Conservation (phyloP, 331 rosid species). For the Malus hybrid region DNA sequence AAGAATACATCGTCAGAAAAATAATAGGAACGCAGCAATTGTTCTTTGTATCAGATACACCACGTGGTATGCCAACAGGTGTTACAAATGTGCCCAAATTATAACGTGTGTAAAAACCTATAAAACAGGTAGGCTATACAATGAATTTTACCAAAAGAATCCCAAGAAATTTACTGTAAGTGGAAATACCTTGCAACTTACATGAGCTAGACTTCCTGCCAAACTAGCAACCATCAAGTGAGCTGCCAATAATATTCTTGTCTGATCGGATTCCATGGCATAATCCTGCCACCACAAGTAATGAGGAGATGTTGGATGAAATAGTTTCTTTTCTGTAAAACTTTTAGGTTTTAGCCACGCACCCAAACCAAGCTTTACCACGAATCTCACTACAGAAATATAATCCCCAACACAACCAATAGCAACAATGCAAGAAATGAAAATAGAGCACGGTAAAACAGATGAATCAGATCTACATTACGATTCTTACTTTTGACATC, state of each 20-base stretch:
- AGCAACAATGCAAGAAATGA: not conserved
- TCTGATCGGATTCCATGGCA: constrained; percentile 96
- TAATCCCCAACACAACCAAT: not conserved
- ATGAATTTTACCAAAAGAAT: not conserved
- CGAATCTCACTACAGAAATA: not conserved
- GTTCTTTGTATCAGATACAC: not conserved
- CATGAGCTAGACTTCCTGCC: constrained; percentile 96
- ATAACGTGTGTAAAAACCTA: not conserved
- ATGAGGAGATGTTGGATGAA: constrained; percentile 1
- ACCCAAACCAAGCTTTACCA: not conserved
- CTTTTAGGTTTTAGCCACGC: not conserved
- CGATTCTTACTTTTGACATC: not conserved
- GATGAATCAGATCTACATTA: not conserved
- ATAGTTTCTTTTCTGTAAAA: not conserved
- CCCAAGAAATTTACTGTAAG: constrained; percentile 4
- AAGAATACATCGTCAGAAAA: not conserved
- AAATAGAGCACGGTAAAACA: not conserved
- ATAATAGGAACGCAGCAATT: not conserved
- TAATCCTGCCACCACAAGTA: constrained; percentile 56
- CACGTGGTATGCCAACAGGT: too few relatives aligned
- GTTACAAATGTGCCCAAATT: not conserved
- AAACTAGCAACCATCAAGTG: constrained; percentile 98
- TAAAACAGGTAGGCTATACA: not conserved
- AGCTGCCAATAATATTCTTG: constrained; percentile 81
- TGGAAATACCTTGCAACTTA: constrained; percentile 83